Percentiles rank a stretch among this genome's conserved stretches.
phyloP scores from a whole-genome alignment of 495 filamentous ascomycete species.

The Saxophila tyrrhenica region DNA sequence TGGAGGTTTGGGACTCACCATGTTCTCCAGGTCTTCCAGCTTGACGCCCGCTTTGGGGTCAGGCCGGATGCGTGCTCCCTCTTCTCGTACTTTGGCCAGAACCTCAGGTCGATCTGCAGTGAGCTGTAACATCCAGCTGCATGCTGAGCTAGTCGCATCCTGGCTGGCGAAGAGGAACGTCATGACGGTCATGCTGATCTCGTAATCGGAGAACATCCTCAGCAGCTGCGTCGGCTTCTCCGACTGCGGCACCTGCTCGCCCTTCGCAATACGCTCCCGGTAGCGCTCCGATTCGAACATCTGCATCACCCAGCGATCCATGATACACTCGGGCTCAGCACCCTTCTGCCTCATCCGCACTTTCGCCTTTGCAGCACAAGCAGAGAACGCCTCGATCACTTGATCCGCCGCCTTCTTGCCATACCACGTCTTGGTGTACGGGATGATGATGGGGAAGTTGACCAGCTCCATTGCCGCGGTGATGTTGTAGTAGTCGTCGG shows the following conservation, averaged over 20 bases:
- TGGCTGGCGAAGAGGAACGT: conserved; percentile 98
- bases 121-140: conserved; percentile 90
- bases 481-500: conserved; percentile 92
- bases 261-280: conserved; percentile 59
- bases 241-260: conserved; percentile 49
- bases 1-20: conserved; percentile 32
- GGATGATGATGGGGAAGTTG: conserved; percentile 96
- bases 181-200: conserved; percentile 91
- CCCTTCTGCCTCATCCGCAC: conserved; percentile 76
- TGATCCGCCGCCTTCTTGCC: conserved; percentile 92
- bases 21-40: conserved; percentile 74
- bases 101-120: conserved; percentile 89
- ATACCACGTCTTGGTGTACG: conserved; percentile 93
- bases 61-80: conserved; percentile 68
- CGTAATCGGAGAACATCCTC: conserved; percentile 78
- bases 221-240: conserved; percentile 75
- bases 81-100: conserved; percentile 80
- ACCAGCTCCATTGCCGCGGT: conserved; percentile 93
- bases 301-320: conserved; percentile 83
- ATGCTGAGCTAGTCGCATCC: conserved; percentile 87
- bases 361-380: conserved; percentile 87
- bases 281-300: conserved; percentile 76
- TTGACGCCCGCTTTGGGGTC: conserved; percentile 57
- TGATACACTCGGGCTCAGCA: conserved; percentile 76
- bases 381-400: conserved; percentile 79